These are phyloP conservation scores for Boletus pseudopeckii DNA, from an alignment of 768 basidiomycete genomes.

Conservation along the genomic window DNA sequence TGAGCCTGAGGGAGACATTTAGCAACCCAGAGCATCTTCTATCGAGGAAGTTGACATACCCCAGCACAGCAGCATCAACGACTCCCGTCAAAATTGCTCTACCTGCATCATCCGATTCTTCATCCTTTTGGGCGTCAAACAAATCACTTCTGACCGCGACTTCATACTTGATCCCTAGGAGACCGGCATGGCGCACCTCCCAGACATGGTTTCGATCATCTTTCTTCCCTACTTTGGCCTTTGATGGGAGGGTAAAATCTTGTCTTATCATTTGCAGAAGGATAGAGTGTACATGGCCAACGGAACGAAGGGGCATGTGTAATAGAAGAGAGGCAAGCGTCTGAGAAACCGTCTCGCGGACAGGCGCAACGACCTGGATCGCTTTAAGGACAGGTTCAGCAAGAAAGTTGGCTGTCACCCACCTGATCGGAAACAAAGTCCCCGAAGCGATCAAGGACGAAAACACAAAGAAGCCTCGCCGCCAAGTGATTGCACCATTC, in stretches of 20 bases:
- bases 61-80: constrained; percentile 86
- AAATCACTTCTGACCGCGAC: constrained; percentile 90
- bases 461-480: constrained; percentile 80
- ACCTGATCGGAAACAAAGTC: constrained; percentile 95
- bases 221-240: constrained; percentile 32
- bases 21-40: neutral
- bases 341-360: constrained; percentile 94
- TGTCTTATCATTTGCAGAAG: constrained; percentile 94
- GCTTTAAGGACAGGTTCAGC: neutral
- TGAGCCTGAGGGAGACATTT: constrained; percentile 51
- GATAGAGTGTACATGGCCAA: constrained; percentile 76
- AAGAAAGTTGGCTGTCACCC: constrained; percentile 6
- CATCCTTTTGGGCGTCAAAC: constrained; percentile 43
- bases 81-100: constrained; percentile 69
- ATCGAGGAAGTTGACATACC: constrained; percentile 44
- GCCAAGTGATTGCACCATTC: constrained; percentile 89
- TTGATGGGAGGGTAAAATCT: constrained; percentile 55
- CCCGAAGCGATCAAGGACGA: constrained; percentile 95
- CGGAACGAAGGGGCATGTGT: constrained; percentile 80
- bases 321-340: constrained; percentile 86
- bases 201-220: constrained; percentile 65
- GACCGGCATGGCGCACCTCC: constrained; percentile 97
- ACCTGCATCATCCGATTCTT: constrained; percentile 40
- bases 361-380: constrained; percentile 84
- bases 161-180: constrained; percentile 96